Percentiles rank a stretch among this genome's conserved stretches.
These are phyloP conservation scores for Gaultheria prostrata DNA, from an alignment of 148 eudicot species.

Conservation along the genomic window DNA sequence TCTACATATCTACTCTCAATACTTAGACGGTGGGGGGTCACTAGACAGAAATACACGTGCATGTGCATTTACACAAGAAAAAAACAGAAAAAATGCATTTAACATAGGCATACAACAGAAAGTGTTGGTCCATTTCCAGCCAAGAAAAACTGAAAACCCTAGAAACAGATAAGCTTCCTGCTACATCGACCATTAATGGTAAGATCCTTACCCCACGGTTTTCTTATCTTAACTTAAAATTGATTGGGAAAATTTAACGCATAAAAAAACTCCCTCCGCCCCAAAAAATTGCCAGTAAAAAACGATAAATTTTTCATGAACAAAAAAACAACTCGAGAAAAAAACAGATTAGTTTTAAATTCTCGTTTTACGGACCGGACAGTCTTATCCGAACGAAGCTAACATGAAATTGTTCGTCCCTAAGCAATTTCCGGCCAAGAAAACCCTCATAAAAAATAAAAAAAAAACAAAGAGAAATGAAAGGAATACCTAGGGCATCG, in stretches of 20 bases:
- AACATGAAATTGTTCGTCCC: background rate
- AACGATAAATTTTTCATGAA: too few relatives aligned
- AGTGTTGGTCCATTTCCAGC: background rate
- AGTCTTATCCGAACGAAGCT: too few relatives aligned
- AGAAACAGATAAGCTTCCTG: background rate
- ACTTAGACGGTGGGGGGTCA: background rate
- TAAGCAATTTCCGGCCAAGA: background rate
- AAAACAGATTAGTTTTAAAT: too few relatives aligned
- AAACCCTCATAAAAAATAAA: background rate
- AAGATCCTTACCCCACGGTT: background rate
- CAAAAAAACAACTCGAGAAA: too few relatives aligned
- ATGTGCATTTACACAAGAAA: background rate
- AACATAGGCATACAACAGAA: background rate
- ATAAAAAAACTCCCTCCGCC: too few relatives aligned
- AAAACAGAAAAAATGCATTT: background rate
- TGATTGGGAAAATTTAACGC: background rate
- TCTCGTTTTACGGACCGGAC: too few relatives aligned
- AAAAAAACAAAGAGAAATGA: background rate
- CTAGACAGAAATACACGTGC: too few relatives aligned
- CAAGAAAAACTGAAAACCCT: background rate
- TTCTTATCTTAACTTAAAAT: background rate
- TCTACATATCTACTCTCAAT: background rate
- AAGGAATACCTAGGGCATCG: conserved; percentile 39
- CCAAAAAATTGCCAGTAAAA: background rate
- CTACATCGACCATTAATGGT: background rate